Conservation (phyloP, 495 filamentous ascomycete species). For the Penicillium simplicissimum region DNA sequence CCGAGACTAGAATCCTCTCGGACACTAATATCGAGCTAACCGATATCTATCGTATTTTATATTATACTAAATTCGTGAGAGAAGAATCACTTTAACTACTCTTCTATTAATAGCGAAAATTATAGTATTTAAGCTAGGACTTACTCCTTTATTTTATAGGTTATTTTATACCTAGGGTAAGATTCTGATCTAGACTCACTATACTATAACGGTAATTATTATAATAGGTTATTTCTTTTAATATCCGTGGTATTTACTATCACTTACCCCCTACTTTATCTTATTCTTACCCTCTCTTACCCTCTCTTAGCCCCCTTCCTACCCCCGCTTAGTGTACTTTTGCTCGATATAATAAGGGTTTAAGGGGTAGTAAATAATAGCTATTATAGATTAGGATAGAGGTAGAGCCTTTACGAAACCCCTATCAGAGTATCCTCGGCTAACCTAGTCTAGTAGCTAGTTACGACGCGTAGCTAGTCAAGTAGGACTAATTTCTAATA, state of each 20-base stretch:
- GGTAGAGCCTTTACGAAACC: background rate
- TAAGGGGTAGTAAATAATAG: background rate
- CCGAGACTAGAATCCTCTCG: conserved; percentile 13
- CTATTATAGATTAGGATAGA: background rate
- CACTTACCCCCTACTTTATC: background rate
- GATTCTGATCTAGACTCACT: background rate
- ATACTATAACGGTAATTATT: background rate
- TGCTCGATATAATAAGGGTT: background rate
- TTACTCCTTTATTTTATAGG: background rate
- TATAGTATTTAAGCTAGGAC: background rate
- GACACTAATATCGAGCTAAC: conserved; percentile 23
- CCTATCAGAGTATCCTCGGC: background rate
- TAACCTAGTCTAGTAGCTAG: background rate
- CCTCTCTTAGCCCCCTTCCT: background rate
- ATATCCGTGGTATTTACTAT: too few relatives aligned
- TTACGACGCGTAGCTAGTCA: background rate
- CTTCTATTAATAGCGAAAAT: too few relatives aligned
- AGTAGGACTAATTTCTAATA: background rate
- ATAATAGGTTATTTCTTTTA: background rate
- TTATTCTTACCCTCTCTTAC: background rate
- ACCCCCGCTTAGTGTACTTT: background rate
- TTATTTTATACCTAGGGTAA: conserved; percentile 2
- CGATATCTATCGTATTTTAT: conserved; percentile 16
- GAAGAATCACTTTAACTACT: too few relatives aligned
- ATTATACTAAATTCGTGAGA: background rate